Base-by-base conservation (phyloP, 192 early-diverging fungal genomes). In the Spinellus fusiger region DNA sequence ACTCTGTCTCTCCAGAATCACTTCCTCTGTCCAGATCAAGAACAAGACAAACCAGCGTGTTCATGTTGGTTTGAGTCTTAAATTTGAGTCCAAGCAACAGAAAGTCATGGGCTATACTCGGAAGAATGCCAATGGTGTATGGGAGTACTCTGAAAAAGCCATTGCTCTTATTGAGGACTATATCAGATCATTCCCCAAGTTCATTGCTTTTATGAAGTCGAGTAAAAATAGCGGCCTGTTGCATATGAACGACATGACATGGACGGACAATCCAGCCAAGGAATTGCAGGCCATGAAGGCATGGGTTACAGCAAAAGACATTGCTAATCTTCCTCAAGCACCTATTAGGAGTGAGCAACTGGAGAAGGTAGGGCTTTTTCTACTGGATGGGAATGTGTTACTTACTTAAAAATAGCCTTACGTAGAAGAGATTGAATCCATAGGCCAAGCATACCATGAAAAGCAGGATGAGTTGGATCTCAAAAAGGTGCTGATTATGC, bases 31-130 rank as follows among this genome's bases (percentile, higher is more conserved):
- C 47, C 75, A 80, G 40, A 85, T 94, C n/a, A 69, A 75, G 55
- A 80, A 80, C 51, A 62, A 64, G 12, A 70, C 76, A 2, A 82
- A 87, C 29, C 77, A 84, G 20, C 69, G 77, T 10, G 38, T 84
- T 27, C 91, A 93, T 52, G 64, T 96, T 27, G 96, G 96, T 1
- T 77, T 98, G 31, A 87, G 87, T 60, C 79, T 98, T 50, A 96
- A 98, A 64, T 96, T 94, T 65, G 95, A 96, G 49, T 80, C 78
- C 7, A 88, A 89, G 65, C 80, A 84, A 47, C 79, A 87, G 52
- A 96, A 96, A 66, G 95, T 93, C 0, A 58, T 91, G 4, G 95
- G 94, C 1, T 96, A 94, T 68, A 85, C 93, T 5, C 77, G 84
- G 44, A 95, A 95, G 63, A 60, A 66, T 3, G 69, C 65, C 4